Evolutionary conservation across 257 asterid genomes (phyloP), one percentile per base, ranked within the genome.

Genomic region (Orobanche coerulescens): DNA sequence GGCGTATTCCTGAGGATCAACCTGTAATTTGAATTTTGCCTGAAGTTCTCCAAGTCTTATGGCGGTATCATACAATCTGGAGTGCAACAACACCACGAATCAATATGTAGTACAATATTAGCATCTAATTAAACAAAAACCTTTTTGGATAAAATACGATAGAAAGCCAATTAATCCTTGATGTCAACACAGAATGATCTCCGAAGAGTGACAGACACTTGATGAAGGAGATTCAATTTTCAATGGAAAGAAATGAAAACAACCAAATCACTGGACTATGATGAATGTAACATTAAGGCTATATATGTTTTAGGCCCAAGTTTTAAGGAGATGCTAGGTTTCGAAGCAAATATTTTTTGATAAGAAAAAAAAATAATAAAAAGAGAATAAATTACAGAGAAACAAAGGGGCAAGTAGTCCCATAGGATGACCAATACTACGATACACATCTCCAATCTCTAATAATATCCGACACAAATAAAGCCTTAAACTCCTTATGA

Each of bases 1-100:
- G 52, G 90, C 92, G 77, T 86, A 93, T 66, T 84, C 96, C 81
- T 84, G 78, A 36, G 95, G 95, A 75, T 88, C 95, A 64, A 93
- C 76, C 73, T 81, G 92, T 68, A 93, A 7, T 16, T 93, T 89
- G 82, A 69, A 84, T 18, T 63, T 34, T 46, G 84, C 81, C 81
- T 93, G 98, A 71, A 89, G 97, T 76, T 78, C 81, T 73, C 98
- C 98, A 9, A 93, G 85, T 75, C 83, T 81, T 62, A 81, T 71
- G 43, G 98, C 97, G 11, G 90, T 86, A 37, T 84, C 84, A 51
- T 77, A 72, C 78, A 93, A 79, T 73, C 98, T 92, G 83, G 59
- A 76, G 65, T 52, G 24, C 60, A 71, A 39, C 37, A 48, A 67
- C 66, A 44, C 16, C 34, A 26, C 63, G 13, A 64, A 65, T 68